Conservation (phyloP, 805 yeast genomes). For the Ogataea pilisensis region DNA sequence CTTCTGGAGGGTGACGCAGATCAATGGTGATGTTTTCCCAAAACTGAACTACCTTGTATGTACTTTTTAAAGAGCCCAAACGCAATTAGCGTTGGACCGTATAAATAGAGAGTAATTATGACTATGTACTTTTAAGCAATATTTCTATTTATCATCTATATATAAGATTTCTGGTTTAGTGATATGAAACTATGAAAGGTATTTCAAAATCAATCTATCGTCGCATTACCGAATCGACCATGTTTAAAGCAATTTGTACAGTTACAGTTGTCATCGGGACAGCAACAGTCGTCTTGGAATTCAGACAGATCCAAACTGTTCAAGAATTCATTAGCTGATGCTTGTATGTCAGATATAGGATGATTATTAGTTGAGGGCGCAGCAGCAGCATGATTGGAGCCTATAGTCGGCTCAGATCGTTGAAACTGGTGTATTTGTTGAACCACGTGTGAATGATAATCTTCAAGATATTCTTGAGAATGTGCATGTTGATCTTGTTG, state of each 20-base stretch:
- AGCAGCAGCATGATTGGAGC: neutral
- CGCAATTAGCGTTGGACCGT: too few relatives aligned
- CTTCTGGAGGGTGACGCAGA: conserved; percentile 37
- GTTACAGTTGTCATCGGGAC: conserved; percentile 30
- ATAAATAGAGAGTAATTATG: too few relatives aligned
- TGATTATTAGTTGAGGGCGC: neutral
- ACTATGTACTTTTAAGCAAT: too few relatives aligned
- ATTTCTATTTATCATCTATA: too few relatives aligned
- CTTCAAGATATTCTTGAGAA: neutral
- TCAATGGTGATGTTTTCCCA: conserved; percentile 12
- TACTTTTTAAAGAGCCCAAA: too few relatives aligned
- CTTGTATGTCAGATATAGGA: conserved; percentile 4
- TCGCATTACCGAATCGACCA: conserved; percentile 22
- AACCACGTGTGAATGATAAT: neutral
- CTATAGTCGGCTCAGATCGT: neutral
- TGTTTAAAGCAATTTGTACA: conserved; percentile 32
- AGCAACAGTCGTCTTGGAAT: conserved; percentile 27
- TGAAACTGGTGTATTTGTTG: neutral
- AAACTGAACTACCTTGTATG: too few relatives aligned
- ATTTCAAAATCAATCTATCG: conserved; percentile 2
- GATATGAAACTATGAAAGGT: too few relatives aligned
- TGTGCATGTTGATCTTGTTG: conserved; percentile 1
- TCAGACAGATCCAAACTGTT: conserved; percentile 19
- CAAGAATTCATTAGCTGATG: conserved; percentile 18
- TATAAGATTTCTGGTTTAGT: too few relatives aligned